A percentile compares a stretch with the other conserved stretches of the same genome.
Evolutionary conservation across 2,329 filamentous ascomycete species (phyloP).

Genomic region (Pestalotiopsis sp.): DNA sequence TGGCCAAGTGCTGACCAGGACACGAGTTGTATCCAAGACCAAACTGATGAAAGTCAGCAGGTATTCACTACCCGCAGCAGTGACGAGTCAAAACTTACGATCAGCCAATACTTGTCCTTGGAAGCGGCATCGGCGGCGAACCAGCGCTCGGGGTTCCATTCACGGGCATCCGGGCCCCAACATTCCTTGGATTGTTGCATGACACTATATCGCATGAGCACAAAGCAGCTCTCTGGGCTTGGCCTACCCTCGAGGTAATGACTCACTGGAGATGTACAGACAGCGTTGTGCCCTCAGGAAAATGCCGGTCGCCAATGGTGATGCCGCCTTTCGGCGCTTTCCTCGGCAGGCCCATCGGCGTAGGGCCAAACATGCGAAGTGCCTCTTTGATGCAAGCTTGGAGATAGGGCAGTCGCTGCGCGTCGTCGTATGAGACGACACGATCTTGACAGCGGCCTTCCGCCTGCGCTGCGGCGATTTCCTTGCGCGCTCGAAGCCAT

Average conservation of each 20-base stretch:
- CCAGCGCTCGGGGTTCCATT: slow-evolving; percentile 15
- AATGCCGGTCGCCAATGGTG: not conserved
- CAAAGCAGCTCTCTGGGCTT: not conserved
- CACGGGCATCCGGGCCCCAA: slow-evolving; percentile 7
- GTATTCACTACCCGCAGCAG: too few relatives aligned
- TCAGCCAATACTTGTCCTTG: slow-evolving; percentile 10
- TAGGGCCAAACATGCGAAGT: slow-evolving; percentile 4
- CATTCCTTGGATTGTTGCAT: slow-evolving; percentile 9
- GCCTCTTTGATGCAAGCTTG: slow-evolving; percentile 11
- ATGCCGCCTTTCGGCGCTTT: slow-evolving; percentile 9
- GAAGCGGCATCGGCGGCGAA: not conserved
- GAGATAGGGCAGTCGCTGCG: not conserved
- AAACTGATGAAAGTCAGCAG: not conserved
- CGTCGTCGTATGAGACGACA: not conserved
- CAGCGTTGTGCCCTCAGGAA: slow-evolving; percentile 9
- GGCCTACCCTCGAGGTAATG: not conserved
- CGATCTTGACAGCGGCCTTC: not conserved
- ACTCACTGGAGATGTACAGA: slow-evolving; percentile 8
- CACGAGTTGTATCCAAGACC: slow-evolving; percentile 9
- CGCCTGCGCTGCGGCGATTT: not conserved
- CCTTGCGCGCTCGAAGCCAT: not conserved
- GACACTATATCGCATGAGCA: not conserved
- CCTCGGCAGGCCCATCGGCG: slow-evolving; percentile 10
- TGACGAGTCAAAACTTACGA: not conserved
- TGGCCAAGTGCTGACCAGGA: slow-evolving; percentile 13